These are phyloP conservation scores for Sungouiozyma intestinalis DNA, from an alignment of 805 yeast species.

Conservation along the genomic window DNA sequence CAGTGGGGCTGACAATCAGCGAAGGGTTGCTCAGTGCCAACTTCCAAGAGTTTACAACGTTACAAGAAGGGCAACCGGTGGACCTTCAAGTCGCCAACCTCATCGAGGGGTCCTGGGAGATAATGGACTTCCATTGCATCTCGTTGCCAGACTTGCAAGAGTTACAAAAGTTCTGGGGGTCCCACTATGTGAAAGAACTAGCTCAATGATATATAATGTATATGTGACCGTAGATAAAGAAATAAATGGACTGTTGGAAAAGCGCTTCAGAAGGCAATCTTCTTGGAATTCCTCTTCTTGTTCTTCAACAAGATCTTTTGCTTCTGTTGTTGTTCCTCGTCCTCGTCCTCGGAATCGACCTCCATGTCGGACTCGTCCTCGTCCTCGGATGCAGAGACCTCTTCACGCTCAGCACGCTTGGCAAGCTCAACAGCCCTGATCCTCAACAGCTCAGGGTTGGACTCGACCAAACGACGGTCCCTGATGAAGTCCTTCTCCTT, in stretches of 20 bases:
- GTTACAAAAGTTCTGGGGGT: not conserved
- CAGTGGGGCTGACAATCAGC: not conserved
- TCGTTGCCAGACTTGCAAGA: not conserved
- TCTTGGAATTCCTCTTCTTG: conserved; percentile 38
- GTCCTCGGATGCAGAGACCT: conserved; percentile 35
- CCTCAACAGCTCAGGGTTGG: conserved; percentile 79
- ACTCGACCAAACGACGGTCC: conserved; percentile 81
- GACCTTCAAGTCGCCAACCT: not conserved
- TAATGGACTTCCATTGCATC: not conserved
- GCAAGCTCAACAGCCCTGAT: conserved; percentile 91
- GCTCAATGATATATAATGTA: not conserved
- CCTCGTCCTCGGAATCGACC: conserved; percentile 42
- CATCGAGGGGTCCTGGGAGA: not conserved
- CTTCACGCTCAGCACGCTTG: conserved; percentile 52
- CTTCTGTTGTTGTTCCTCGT: conserved; percentile 37
- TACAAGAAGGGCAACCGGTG: not conserved
- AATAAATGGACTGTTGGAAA: conserved; percentile 2
- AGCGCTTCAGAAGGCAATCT: conserved; percentile 25
- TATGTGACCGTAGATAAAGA: too few relatives aligned
- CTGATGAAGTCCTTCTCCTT: conserved; percentile 74
- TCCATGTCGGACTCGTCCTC: conserved; percentile 35
- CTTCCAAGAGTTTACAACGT: not conserved
- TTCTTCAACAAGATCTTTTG: conserved; percentile 52
- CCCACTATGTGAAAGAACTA: not conserved
- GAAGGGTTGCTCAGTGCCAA: not conserved